Evolutionary conservation across 83 land plant species (phyloP), one percentile per base, ranked within the genome.

Genomic region (Picea abies): DNA sequence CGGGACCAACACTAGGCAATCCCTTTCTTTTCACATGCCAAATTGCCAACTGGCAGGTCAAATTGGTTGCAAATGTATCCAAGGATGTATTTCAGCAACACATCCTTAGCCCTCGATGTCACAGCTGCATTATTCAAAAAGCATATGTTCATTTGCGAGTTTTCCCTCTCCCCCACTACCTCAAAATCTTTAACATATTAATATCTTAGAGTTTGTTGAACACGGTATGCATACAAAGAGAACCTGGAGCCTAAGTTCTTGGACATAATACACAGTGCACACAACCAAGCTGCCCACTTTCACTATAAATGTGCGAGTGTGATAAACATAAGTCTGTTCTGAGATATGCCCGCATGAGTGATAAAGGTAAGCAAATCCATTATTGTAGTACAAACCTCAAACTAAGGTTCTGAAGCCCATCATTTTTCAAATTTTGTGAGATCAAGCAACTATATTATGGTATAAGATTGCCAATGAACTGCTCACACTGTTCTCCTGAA

Each of bases 391-490:
- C 47, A 73, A 73, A 44, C 58, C 77, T 73, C 26, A n/a, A 47
- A 23, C 77, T 23, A 47, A 73, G 9, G 58, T 73, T 73, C 58
- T 44, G 77, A 73, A 72, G 41, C 77, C 20, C 77, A 47, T 41
- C 58, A 56, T 56, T 56, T 73, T 19, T 71, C n/a, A 71, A 37
- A 52, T 71, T 71, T 20, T 52, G 47, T 70, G 47, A 70, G 22
- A 73, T 73, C 56, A 44, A 41, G 77, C n/a, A 73, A 44, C 41
- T 44, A 73, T 47, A 39, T 39, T 73, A 41, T 8, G 11, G 56
- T 44, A n/a, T 73, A n/a, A 73, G 77, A 73, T 73, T 73, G 58
- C 26, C n/a, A 73, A 73, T 73, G 56, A 39, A 73, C 25, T 73
- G 77, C 58, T 47, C 77, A 73, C 58, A 44, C 47, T 6, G 49